These are phyloP conservation scores for Monilinia fructigena DNA, from an alignment of 2,329 filamentous ascomycete species.

Conservation along the genomic window DNA sequence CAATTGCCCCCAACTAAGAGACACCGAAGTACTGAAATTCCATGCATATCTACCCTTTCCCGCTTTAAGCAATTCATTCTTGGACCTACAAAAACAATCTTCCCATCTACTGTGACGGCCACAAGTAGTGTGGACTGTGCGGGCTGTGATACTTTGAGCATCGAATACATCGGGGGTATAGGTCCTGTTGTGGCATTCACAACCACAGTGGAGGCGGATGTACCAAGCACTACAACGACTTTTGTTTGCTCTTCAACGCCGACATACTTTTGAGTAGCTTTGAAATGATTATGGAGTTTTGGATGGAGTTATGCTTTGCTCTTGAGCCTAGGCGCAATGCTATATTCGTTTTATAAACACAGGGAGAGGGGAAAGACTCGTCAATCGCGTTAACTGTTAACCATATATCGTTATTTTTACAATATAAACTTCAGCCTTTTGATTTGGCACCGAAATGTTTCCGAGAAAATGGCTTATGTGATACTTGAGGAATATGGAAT, in stretches of 20 bases:
- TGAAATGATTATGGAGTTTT: not conserved
- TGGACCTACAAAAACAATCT: slow-evolving; percentile 15
- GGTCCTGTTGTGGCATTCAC: slow-evolving; percentile 17
- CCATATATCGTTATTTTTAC: not conserved
- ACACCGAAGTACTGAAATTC: not conserved
- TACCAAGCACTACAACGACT: slow-evolving; percentile 9
- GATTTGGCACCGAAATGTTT: not conserved
- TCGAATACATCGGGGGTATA: slow-evolving; percentile 11
- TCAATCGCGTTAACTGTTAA: not conserved
- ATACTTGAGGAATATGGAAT: not conserved
- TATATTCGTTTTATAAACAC: slow-evolving; percentile 2
- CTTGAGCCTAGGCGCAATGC: not conserved
- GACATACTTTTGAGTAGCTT: not conserved
- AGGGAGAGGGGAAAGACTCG: not conserved
- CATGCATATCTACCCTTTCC: slow-evolving; percentile 16
- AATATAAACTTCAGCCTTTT: slow-evolving; percentile 6
- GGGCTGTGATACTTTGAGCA: slow-evolving; percentile 13
- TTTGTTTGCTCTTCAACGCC: slow-evolving; percentile 8
- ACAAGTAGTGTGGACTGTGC: slow-evolving; percentile 20
- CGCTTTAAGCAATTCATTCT: not conserved
- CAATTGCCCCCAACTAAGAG: slow-evolving; percentile 6
- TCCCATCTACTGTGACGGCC: slow-evolving; percentile 9
- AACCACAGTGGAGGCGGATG: slow-evolving; percentile 11
- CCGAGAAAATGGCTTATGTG: not conserved
- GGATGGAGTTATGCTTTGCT: not conserved